A percentile compares a stretch with the other conserved stretches of the same genome.
Evolutionary conservation across 176 grass and related monocot genomes (phyloP).

Genomic region (Raddia guianensis): DNA sequence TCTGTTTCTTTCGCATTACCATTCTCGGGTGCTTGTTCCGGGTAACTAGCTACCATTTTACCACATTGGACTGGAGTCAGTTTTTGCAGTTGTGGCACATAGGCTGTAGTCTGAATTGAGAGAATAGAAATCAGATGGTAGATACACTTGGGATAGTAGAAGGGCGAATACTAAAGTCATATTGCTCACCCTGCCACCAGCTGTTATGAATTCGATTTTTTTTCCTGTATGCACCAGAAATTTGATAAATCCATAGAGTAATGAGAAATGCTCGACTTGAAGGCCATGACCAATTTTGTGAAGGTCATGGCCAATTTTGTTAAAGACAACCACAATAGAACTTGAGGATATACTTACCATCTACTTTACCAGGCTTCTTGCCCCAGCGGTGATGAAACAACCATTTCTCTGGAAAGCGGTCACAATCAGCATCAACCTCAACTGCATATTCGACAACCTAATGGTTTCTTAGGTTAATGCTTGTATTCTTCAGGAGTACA

Average conservation of each 20-base stretch:
- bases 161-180: slow-evolving; percentile 3
- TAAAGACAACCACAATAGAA: not conserved
- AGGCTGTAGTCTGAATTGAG: slow-evolving; percentile 71
- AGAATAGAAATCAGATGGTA: slow-evolving; percentile 15
- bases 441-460: slow-evolving; percentile 88
- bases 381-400: slow-evolving; percentile 95
- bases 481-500: slow-evolving; percentile 5
- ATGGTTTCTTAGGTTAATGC: slow-evolving; percentile 32
- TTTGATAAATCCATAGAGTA: slow-evolving; percentile 32
- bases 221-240: slow-evolving; percentile 62
- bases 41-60: slow-evolving; percentile 30
- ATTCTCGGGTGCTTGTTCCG: slow-evolving; percentile 39
- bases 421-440: slow-evolving; percentile 75
- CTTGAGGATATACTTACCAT: slow-evolving; percentile 52
- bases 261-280: not conserved
- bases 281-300: too few relatives aligned
- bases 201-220: slow-evolving; percentile 94
- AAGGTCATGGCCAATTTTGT: not conserved
- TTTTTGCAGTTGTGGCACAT: slow-evolving; percentile 81
- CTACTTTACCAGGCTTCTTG: slow-evolving; percentile 75
- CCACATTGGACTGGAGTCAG: slow-evolving; percentile 48
- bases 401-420: slow-evolving; percentile 74
- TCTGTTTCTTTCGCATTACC: slow-evolving; percentile 34
- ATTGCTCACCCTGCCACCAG: slow-evolving; percentile 83
- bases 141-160: slow-evolving; percentile 6